These are phyloP conservation scores for Oryza brachyantha DNA, from an alignment of 176 grass and related monocot species.

Conservation along the genomic window DNA sequence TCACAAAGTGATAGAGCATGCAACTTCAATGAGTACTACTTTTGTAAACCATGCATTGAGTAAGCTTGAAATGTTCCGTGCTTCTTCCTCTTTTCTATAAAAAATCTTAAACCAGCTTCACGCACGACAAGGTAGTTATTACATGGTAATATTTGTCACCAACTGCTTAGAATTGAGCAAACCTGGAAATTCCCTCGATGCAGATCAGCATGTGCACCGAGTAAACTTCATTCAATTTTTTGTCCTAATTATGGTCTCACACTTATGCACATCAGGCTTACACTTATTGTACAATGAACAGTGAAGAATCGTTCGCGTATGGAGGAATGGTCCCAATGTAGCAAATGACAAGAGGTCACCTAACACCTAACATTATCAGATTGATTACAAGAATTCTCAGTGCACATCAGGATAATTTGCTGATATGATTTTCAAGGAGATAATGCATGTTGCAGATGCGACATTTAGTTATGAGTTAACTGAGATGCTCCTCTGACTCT, in stretches of 20 bases:
- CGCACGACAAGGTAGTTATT: neutral
- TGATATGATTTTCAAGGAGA: neutral
- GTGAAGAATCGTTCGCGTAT: neutral
- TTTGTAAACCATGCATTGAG: conserved; percentile 21
- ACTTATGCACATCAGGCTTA: conserved; percentile 15
- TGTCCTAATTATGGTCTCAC: neutral
- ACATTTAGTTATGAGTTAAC: neutral
- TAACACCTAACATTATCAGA: neutral
- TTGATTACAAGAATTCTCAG: neutral
- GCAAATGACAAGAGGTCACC: neutral
- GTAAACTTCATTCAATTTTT: conserved; percentile 25
- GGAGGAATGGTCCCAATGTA: neutral
- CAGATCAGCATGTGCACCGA: conserved; percentile 9
- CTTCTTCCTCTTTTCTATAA: too few species aligned
- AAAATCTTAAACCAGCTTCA: neutral
- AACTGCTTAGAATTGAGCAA: conserved; percentile 5
- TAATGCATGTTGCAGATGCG: neutral
- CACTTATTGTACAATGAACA: conserved; percentile 5
- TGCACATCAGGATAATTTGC: neutral
- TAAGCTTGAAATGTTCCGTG: neutral
- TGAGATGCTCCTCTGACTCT: neutral
- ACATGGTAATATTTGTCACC: neutral
- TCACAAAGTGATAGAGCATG: neutral
- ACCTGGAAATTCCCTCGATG: neutral
- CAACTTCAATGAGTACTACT: conserved; percentile 14